These are phyloP conservation scores for Neurospora intermedia DNA, from an alignment of 495 filamentous ascomycete species.

Conservation along the genomic window DNA sequence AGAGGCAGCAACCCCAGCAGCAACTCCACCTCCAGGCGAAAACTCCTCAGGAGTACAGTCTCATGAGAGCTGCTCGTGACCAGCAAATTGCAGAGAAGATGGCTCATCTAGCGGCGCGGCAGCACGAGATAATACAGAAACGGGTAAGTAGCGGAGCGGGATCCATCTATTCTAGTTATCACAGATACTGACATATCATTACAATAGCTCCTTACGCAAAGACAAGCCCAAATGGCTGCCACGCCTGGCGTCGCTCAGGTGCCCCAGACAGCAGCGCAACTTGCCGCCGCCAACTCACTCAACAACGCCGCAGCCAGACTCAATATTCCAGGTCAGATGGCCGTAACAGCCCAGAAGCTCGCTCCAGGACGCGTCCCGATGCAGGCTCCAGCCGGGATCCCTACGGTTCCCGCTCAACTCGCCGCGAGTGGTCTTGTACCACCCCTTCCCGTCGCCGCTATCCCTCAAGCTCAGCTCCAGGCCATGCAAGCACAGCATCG, in stretches of 20 bases:
- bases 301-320: constrained; percentile 23
- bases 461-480: constrained; percentile 64
- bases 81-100: constrained; percentile 65
- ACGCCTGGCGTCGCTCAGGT: constrained; percentile 26
- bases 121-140: constrained; percentile 35
- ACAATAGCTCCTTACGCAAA: constrained; percentile 14
- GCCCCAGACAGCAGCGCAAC: constrained; percentile 25
- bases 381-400: constrained; percentile 29
- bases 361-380: constrained; percentile 30
- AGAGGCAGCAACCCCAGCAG: constrained; percentile 43
- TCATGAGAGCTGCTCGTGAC: constrained; percentile 77
- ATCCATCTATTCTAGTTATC: neutral
- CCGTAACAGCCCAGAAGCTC: constrained; percentile 23
- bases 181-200: constrained; percentile 14
- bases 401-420: constrained; percentile 31
- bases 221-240: constrained; percentile 28
- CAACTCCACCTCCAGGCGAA: constrained; percentile 43
- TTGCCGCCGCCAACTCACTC: constrained; percentile 28
- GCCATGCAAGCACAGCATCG: constrained; percentile 48
- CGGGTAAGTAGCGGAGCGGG: constrained; percentile 38
- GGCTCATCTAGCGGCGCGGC: constrained; percentile 54
- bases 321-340: constrained; percentile 26
- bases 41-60: constrained; percentile 81
- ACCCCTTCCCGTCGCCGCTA: constrained; percentile 53
- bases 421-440: constrained; percentile 36